A percentile compares a stretch with the other conserved stretches of the same genome.
Evolutionary conservation across 1,284 basidiomycete species (phyloP).

Genomic region (Ceratobasidium sp.): DNA sequence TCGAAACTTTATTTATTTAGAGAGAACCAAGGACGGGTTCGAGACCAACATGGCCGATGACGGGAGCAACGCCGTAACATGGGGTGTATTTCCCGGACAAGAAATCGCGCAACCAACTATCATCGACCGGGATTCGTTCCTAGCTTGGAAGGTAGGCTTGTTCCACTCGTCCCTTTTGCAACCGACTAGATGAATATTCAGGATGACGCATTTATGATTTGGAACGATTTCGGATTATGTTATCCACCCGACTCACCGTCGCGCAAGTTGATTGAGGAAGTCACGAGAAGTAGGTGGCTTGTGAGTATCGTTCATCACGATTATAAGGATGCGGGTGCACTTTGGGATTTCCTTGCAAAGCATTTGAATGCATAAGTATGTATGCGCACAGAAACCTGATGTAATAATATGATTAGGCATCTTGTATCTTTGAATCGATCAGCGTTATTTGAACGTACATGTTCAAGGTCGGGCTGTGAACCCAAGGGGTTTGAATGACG

Average conservation of each 20-base stretch:
- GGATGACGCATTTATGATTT: conserved; percentile 98
- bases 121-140: conserved; percentile 92
- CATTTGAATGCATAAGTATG: conserved; percentile 18
- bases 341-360: conserved; percentile 82
- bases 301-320: conserved; percentile 96
- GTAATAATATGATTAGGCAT: not conserved
- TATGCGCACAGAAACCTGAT: not conserved
- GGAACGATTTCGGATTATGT: conserved; percentile 93
- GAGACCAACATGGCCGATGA: conserved; percentile 83
- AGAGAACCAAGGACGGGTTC: conserved; percentile 75
- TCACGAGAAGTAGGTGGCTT: conserved; percentile 86
- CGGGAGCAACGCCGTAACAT: conserved; percentile 95
- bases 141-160: conserved; percentile 85
- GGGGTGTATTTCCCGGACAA: conserved; percentile 98
- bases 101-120: conserved; percentile 98
- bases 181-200: conserved; percentile 56
- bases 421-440: not conserved
- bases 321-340: conserved; percentile 82
- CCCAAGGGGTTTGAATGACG: too few relatives aligned
- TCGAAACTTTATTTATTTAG: not conserved
- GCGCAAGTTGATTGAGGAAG: conserved; percentile 76
- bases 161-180: conserved; percentile 8
- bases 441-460: too few relatives aligned
- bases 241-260: conserved; percentile 84
- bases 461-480: too few relatives aligned